A percentile compares a stretch with the other conserved stretches of the same genome.
These are phyloP conservation scores for Helicostylum pulchrum DNA, from an alignment of 192 early-diverging fungal genomes.

Conservation along the genomic window DNA sequence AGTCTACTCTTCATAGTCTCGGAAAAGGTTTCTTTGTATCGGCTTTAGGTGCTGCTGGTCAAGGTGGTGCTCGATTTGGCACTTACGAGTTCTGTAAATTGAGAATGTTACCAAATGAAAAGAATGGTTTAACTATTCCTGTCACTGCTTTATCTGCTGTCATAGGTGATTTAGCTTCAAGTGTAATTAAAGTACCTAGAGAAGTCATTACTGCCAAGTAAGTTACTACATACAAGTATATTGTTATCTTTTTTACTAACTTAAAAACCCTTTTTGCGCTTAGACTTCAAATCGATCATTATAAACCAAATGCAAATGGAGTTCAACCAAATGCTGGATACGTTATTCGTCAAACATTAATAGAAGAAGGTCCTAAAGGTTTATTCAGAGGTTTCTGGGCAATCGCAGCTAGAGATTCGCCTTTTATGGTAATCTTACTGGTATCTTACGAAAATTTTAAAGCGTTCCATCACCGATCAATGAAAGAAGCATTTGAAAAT, in stretches of 20 bases:
- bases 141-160: conserved; percentile 70
- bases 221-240: too few species aligned
- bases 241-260: conserved; percentile 16
- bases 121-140: conserved; percentile 43
- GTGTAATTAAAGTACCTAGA: conserved; percentile 73
- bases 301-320: conserved; percentile 31
- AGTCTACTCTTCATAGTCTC: conserved; percentile 48
- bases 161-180: conserved; percentile 66
- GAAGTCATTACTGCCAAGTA: conserved; percentile 65
- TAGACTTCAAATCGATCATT: conserved; percentile 63
- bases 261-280: conserved; percentile 5
- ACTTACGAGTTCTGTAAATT: conserved; percentile 70
- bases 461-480: conserved; percentile 53
- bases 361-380: conserved; percentile 57
- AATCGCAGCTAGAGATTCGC: conserved; percentile 67
- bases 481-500: conserved; percentile 25
- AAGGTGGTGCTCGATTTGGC: conserved; percentile 67
- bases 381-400: conserved; percentile 71
- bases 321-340: conserved; percentile 36
- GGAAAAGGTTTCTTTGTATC: conserved; percentile 64
- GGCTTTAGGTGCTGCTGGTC: conserved; percentile 67
- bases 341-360: conserved; percentile 53
- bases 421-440: conserved; percentile 77
- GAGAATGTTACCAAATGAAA: conserved; percentile 42
- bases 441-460: conserved; percentile 76